These are phyloP conservation scores for Citrus sinensis DNA, from an alignment of 345 rosid genomes.

Conservation along the genomic window DVS_A1.0 CM039165.1:24602501-24603000, in stretches of 20 bases:
- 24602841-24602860: slow-evolving; percentile 97
- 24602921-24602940: slow-evolving; percentile 5
- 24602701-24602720: neutral
- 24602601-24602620: neutral
- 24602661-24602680: neutral
- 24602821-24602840: slow-evolving; percentile 89
- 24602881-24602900: slow-evolving; percentile 93
- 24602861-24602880: slow-evolving; percentile 90
- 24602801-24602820: slow-evolving; percentile 26
- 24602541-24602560: neutral
- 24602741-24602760: neutral
- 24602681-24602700: neutral
- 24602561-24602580: neutral
- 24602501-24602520: neutral
- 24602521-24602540: neutral
- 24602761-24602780: neutral
- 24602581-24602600: neutral
- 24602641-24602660: neutral
- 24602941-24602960: neutral
- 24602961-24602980: neutral
- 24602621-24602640: neutral
- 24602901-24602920: slow-evolving; percentile 6
- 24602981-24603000: too few species aligned
- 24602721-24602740: neutral
- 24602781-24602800: neutral